phyloP scores from a whole-genome alignment of 805 yeast genomes.

The Wickerhamiella brachini region DNA sequence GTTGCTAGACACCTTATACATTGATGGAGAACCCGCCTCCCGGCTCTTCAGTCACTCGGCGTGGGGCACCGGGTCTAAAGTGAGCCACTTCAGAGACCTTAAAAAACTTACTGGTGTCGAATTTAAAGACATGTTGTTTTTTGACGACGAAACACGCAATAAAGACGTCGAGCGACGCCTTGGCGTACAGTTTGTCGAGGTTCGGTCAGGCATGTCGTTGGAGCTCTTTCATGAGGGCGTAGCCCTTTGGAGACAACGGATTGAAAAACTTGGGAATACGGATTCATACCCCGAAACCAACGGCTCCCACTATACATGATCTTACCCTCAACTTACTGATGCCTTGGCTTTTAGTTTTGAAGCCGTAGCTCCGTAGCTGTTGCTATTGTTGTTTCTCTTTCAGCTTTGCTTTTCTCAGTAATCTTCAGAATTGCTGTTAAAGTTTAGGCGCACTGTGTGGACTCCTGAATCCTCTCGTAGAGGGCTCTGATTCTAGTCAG shows the following conservation, averaged over 20 bases:
- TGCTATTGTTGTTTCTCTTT: neutral
- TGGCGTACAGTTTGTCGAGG: conserved; percentile 57
- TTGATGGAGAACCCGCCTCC: conserved; percentile 41
- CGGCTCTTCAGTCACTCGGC: conserved; percentile 32
- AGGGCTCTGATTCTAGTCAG: too few species aligned
- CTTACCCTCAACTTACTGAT: too few species aligned
- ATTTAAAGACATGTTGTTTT: conserved; percentile 42
- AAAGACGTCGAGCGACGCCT: conserved; percentile 51
- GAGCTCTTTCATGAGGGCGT: conserved; percentile 12
- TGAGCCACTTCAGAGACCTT: conserved; percentile 40
- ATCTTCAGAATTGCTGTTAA: too few species aligned
- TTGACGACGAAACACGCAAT: conserved; percentile 72
- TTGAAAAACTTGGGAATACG: neutral
- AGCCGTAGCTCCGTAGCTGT: too few species aligned
- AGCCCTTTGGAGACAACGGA: conserved; percentile 6
- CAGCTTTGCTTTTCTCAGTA: too few species aligned
- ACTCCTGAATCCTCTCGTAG: too few species aligned
- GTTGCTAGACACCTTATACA: conserved; percentile 38
- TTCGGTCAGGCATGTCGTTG: conserved; percentile 34
- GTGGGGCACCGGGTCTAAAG: conserved; percentile 34
- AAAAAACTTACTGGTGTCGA: conserved; percentile 35
- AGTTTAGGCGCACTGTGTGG: too few species aligned
- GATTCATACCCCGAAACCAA: neutral
- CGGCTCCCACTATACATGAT: too few species aligned
- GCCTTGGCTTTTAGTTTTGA: too few species aligned